Evolutionary conservation across 176 grass and related monocot species (phyloP), one percentile per base, ranked within the genome.

Genomic region (Miscanthus lutarioriparius): DNA sequence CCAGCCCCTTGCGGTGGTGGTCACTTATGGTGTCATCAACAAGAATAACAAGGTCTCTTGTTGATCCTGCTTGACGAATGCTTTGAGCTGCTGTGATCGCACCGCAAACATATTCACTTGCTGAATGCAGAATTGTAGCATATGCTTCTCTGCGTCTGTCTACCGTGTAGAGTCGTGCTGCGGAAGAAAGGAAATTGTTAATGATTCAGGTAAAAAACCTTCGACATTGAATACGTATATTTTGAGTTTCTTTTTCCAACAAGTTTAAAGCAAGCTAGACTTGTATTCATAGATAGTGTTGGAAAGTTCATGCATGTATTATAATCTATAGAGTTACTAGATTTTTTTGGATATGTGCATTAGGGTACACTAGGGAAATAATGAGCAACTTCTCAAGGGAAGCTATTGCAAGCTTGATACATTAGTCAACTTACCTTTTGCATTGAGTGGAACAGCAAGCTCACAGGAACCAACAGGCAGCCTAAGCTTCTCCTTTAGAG

Each of bases 51-150:
- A 97, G 85, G 88, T 97, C 95, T 20, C 95, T 78, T 8, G 95
- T 92, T 38, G 95, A 97, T 39, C 95, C 95, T 20, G 92, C 92
- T 81, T 91, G 92, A 39, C 95, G 90, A 82, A 97, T 97, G 74
- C 95, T 97, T 70, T 94, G 95, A 54, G 95, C 95, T 32, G 92
- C 95, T 37, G 92, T 75, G n/a, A 97, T 97, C 8, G 95, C 95
- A 68, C 95, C 95, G 0, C 95, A 97, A 59, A 97, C 95, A 80
- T 97, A 97, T 22, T 85, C 84, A 15, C 91, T 87, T 38, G 95
- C 95, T 7, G 95, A 97, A 87, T 97, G 95, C 72, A 97, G 82
- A 79, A 97, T 97, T 5, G 95, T 97, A 26, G 92, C 95, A 47
- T 94, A 97, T 43, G 95, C 95, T 73, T 94, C 95, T 33, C 92